Conservation (phyloP, 2,329 filamentous ascomycete species). For the Decorospora gaudefroyi region DNA sequence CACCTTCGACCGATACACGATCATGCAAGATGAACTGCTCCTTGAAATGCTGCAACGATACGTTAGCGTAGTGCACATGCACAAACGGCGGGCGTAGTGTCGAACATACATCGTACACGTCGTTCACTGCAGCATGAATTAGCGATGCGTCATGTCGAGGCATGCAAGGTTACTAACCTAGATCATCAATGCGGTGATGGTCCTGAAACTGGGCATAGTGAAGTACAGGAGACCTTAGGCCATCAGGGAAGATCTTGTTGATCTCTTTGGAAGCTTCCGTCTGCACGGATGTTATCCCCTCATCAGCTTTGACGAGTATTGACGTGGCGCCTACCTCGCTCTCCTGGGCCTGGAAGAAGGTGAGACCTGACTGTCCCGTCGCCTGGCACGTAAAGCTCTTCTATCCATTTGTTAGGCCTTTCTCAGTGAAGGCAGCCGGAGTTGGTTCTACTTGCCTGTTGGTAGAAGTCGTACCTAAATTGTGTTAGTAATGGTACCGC, state of each 20-base stretch:
- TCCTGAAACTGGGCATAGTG: constrained; percentile 86
- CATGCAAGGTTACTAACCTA: constrained; percentile 55
- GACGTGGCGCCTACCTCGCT: constrained; percentile 72
- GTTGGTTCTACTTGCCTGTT: constrained; percentile 65
- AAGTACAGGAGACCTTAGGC: constrained; percentile 86
- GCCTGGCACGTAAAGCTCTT: constrained; percentile 94
- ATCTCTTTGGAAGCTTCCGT: constrained; percentile 78
- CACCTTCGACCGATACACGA: constrained; percentile 42
- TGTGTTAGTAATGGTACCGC: constrained; percentile 23
- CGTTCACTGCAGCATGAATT: constrained; percentile 15
- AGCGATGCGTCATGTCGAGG: constrained; percentile 42
- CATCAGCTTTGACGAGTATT: constrained; percentile 29
- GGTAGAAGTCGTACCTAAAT: constrained; percentile 86
- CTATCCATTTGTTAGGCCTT: constrained; percentile 52
- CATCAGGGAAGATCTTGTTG: constrained; percentile 87
- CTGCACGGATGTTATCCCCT: constrained; percentile 46
- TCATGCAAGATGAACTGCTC: constrained; percentile 43
- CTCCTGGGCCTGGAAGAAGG: constrained; percentile 88
- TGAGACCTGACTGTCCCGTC: constrained; percentile 87
- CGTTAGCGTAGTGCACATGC: constrained; percentile 10
- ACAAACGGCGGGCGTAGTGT: not conserved
- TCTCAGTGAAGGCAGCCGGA: not conserved
- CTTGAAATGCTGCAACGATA: constrained; percentile 37
- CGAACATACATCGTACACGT: constrained; percentile 16
- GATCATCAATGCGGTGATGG: constrained; percentile 80